Conservation (phyloP, 306 rosid genomes). For the Quercus parvula region DNA sequence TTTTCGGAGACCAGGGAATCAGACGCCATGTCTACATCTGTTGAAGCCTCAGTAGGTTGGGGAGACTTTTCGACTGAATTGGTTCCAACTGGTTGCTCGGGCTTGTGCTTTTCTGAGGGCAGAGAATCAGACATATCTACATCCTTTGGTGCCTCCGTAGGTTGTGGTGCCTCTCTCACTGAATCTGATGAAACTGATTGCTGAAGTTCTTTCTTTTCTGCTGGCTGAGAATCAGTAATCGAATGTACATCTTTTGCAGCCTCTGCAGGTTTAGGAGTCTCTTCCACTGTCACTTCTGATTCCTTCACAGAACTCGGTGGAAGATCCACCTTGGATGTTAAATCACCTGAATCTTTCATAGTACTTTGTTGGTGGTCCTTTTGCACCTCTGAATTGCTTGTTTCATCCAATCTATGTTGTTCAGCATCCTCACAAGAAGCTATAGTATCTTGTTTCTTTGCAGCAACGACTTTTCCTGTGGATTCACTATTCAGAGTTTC, state of each 20-base stretch:
- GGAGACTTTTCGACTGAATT: constrained; percentile 29
- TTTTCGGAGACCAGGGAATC: constrained; percentile 33
- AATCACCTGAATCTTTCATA: constrained; percentile 33
- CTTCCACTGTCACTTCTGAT: constrained; percentile 36
- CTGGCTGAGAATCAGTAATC: constrained; percentile 33
- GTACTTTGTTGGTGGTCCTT: constrained; percentile 36
- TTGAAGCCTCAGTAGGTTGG: constrained; percentile 34
- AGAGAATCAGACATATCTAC: constrained; percentile 32
- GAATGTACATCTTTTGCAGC: constrained; percentile 34
- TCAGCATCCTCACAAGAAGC: constrained; percentile 29
- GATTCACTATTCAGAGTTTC: constrained; percentile 36
- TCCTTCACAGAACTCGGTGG: constrained; percentile 41
- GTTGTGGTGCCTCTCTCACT: constrained; percentile 28
- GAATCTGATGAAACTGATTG: constrained; percentile 32
- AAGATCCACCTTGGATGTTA: constrained; percentile 41
- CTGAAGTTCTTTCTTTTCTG: constrained; percentile 45
- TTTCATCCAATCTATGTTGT: constrained; percentile 33
- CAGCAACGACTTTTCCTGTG: constrained; percentile 29
- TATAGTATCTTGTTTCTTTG: constrained; percentile 33
- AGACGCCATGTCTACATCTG: constrained; percentile 46
- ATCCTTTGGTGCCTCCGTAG: constrained; percentile 32
- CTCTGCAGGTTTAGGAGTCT: constrained; percentile 34
- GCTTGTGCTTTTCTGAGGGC: constrained; percentile 24
- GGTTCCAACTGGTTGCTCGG: constrained; percentile 18
- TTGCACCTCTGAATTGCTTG: constrained; percentile 35